Evolutionary conservation across 2,329 filamentous ascomycete species (phyloP).

Genomic region (Ceratocystis alfenasii): DNA sequence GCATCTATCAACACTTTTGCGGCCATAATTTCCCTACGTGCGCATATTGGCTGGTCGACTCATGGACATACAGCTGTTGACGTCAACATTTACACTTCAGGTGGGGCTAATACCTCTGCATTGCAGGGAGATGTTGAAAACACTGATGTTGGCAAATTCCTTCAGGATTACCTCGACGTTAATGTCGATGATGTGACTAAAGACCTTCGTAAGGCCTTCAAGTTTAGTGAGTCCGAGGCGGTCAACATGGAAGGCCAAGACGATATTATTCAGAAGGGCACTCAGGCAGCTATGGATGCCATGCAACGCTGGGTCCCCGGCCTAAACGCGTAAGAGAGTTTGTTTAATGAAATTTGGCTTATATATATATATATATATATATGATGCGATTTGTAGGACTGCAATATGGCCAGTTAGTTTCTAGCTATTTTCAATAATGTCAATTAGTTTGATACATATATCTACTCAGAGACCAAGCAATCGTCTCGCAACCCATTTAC

Average conservation of each 20-base stretch:
- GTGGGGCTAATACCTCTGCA: conserved; percentile 48
- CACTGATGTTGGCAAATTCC: conserved; percentile 75
- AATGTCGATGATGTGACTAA: conserved; percentile 67
- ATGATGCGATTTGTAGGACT: background rate
- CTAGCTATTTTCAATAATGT: background rate
- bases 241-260: background rate
- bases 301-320: conserved; percentile 21
- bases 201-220: conserved; percentile 46
- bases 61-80: conserved; percentile 90
- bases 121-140: conserved; percentile 88
- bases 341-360: conserved; percentile 5
- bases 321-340: background rate
- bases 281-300: conserved; percentile 18
- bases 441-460: conserved; percentile 4
- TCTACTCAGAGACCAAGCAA: background rate
- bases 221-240: background rate
- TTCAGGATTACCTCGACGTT: conserved; percentile 65
- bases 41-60: conserved; percentile 86
- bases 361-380: conserved; percentile 25
- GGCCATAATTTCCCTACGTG: conserved; percentile 74
- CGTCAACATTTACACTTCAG: conserved; percentile 87
- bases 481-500: conserved; percentile 45
- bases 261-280: conserved; percentile 11
- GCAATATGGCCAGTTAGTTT: background rate
- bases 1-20: conserved; percentile 52